phyloP scores from a whole-genome alignment of 2,329 filamentous ascomycete species.

The Nannizziopsis arthrosporioides region DNA sequence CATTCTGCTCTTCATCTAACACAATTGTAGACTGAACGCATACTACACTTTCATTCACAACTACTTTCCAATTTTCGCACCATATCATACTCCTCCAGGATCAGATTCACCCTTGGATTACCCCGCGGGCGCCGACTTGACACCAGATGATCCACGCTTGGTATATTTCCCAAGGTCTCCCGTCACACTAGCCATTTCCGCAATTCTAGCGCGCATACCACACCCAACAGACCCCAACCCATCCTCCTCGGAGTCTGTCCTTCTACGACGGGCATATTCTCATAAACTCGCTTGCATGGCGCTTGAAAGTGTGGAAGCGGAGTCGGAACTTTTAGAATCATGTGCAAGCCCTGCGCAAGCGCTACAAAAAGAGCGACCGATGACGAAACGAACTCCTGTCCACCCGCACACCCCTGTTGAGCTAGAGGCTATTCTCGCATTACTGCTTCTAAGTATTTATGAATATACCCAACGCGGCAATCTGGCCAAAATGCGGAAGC shows the following conservation, averaged over 20 bases:
- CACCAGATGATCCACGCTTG: slow-evolving; percentile 24
- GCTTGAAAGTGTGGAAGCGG: slow-evolving; percentile 30
- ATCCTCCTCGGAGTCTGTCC: slow-evolving; percentile 24
- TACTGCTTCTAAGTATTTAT: slow-evolving; percentile 35
- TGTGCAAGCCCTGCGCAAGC: slow-evolving; percentile 32
- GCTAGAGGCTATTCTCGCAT: slow-evolving; percentile 31
- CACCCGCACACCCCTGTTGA: slow-evolving; percentile 33
- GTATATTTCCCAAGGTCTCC: slow-evolving; percentile 33
- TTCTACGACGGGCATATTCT: slow-evolving; percentile 30
- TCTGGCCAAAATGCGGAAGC: slow-evolving; percentile 36
- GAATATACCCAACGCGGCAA: slow-evolving; percentile 38
- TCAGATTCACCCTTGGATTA: slow-evolving; percentile 27
- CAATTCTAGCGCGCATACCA: slow-evolving; percentile 34
- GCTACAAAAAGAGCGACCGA: slow-evolving; percentile 23
- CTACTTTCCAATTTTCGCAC: slow-evolving; percentile 37
- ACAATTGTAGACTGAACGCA: slow-evolving; percentile 31
- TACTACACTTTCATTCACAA: slow-evolving; percentile 38
- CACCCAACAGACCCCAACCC: slow-evolving; percentile 31
- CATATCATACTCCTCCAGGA: slow-evolving; percentile 22
- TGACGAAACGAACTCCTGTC: slow-evolving; percentile 26
- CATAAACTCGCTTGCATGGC: slow-evolving; percentile 32
- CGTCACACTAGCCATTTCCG: slow-evolving; percentile 34
- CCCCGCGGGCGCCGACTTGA: slow-evolving; percentile 20
- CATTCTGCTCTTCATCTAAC: slow-evolving; percentile 12
- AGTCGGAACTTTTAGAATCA: slow-evolving; percentile 34